Evolutionary conservation across 495 filamentous ascomycete genomes (phyloP).

Genomic region (Penicillium silybi): DNA sequence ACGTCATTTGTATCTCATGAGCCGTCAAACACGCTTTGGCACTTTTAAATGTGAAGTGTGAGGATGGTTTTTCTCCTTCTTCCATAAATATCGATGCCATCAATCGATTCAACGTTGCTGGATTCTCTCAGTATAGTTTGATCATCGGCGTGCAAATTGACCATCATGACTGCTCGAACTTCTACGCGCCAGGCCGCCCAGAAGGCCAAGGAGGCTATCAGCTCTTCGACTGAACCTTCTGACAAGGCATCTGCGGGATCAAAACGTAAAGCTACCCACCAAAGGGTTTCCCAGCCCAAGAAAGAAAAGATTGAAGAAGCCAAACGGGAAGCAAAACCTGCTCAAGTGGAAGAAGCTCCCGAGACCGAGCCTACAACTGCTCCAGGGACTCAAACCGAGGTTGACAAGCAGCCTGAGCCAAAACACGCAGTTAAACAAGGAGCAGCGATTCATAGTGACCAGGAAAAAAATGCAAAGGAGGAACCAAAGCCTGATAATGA

Average conservation of each 20-base stretch:
- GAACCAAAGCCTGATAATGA: neutral
- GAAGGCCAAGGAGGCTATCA: conserved; percentile 45
- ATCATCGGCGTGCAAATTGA: neutral
- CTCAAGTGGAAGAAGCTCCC: neutral
- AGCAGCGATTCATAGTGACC: neutral
- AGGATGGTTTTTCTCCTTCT: neutral
- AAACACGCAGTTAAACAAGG: neutral
- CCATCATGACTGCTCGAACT: conserved; percentile 39
- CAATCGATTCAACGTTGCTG: neutral
- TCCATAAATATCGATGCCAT: neutral
- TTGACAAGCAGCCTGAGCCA: neutral
- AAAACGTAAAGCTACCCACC: conserved; percentile 33
- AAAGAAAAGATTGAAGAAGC: conserved; percentile 29
- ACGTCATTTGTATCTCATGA: conserved; percentile 25
- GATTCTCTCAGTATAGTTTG: neutral
- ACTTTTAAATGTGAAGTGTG: neutral
- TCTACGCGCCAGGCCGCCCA: conserved; percentile 42
- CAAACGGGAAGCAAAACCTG: neutral
- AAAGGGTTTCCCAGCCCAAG: conserved; percentile 27
- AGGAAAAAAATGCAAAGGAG: neutral
- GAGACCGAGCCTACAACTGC: neutral
- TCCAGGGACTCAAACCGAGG: neutral
- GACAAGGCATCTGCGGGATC: conserved; percentile 18
- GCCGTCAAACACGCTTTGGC: neutral
- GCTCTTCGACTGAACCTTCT: conserved; percentile 22